A percentile compares a stretch with the other conserved stretches of the same genome.
Conservation (phyloP, 805 yeast genomes). For the Ogataea angusta region DNA sequence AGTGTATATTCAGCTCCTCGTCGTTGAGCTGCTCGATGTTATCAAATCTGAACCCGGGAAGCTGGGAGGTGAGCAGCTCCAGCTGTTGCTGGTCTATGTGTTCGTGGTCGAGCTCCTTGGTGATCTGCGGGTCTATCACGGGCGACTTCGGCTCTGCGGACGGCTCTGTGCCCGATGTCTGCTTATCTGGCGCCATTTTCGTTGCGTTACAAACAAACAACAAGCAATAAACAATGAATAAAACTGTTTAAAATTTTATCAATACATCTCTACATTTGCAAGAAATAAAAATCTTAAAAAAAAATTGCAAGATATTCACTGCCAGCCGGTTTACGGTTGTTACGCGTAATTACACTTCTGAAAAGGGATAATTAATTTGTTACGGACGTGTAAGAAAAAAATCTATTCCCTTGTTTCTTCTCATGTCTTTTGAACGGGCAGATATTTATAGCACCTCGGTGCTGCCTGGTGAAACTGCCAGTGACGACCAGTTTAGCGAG, state of each 20-base stretch:
- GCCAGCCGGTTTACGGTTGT: background rate
- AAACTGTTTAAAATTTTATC: slow-evolving; percentile 7
- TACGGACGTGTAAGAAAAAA: slow-evolving; percentile 11
- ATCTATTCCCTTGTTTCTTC: slow-evolving; percentile 1
- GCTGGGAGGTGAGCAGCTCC: slow-evolving; percentile 25
- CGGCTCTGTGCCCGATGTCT: background rate
- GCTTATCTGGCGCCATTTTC: slow-evolving; percentile 4
- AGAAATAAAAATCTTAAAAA: background rate
- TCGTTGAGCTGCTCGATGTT: slow-evolving; percentile 25
- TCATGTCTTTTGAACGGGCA: slow-evolving; percentile 72
- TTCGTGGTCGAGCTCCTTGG: slow-evolving; percentile 16
- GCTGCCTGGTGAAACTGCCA: slow-evolving; percentile 75
- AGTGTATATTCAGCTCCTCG: slow-evolving; percentile 29
- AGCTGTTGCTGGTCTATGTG: slow-evolving; percentile 11
- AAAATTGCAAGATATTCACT: no score
- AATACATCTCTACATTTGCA: slow-evolving; percentile 11
- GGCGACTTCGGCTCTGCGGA: slow-evolving; percentile 6
- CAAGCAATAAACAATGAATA: slow-evolving; percentile 7
- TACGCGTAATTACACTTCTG: slow-evolving; percentile 10
- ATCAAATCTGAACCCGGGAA: slow-evolving; percentile 26
- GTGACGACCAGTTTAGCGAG: slow-evolving; percentile 62
- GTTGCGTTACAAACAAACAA: background rate
- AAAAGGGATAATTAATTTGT: slow-evolving; percentile 7
- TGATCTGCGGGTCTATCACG: slow-evolving; percentile 11
- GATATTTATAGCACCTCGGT: slow-evolving; percentile 76